phyloP scores from a whole-genome alignment of 768 basidiomycete genomes.

The Trametes cinnabarina region DNA sequence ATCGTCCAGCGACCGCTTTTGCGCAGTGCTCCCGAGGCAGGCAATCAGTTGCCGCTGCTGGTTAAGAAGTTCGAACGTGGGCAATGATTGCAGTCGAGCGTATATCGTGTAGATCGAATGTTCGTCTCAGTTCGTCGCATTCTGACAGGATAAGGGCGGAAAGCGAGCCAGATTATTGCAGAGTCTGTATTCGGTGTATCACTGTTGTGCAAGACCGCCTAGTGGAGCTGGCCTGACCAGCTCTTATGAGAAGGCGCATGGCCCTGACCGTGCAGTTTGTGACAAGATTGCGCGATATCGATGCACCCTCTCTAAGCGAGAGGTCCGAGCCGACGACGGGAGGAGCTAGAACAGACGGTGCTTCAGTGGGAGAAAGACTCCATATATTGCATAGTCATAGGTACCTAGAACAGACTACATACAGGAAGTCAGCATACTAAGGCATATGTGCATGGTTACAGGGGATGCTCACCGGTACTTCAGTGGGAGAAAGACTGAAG shows the following conservation, averaged over 20 bases:
- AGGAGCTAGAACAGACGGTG: constrained; percentile 18
- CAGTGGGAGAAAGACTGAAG: neutral
- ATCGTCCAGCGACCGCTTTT: constrained; percentile 28
- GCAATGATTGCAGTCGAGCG: too few species aligned
- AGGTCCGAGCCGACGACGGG: neutral
- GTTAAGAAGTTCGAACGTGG: constrained; percentile 18
- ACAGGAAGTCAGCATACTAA: neutral
- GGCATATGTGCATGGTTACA: neutral
- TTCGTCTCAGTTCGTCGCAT: too few species aligned
- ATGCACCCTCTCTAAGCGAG: too few species aligned
- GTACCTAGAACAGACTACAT: neutral
- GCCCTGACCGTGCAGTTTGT: too few species aligned
- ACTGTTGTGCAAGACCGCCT: too few species aligned
- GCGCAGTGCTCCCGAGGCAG: constrained; percentile 12
- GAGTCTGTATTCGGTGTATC: too few species aligned
- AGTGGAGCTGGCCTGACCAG: too few species aligned
- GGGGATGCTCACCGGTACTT: neutral
- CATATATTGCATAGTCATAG: neutral
- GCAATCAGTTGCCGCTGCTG: constrained; percentile 26
- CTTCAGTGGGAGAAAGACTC: constrained; percentile 18
- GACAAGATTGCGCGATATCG: too few species aligned
- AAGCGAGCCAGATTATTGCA: too few species aligned
- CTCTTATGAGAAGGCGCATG: too few species aligned
- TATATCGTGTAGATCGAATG: too few species aligned
- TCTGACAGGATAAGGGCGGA: too few species aligned